A percentile compares a stretch with the other conserved stretches of the same genome.
phyloP scores from a whole-genome alignment of 2,329 filamentous ascomycete genomes.

The Arthroderma sp. region DNA sequence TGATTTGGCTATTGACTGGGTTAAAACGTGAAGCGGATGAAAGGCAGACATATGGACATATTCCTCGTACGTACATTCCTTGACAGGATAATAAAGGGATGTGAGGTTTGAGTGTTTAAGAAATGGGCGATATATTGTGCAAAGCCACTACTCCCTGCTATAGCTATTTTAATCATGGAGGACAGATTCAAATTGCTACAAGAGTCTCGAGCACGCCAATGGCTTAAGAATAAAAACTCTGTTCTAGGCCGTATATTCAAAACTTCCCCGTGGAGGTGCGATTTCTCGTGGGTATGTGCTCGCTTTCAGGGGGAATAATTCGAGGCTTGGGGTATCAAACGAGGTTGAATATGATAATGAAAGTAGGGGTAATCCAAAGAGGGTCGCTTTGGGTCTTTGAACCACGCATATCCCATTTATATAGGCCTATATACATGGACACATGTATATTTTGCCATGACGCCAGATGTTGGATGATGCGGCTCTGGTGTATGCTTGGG shows the following conservation, averaged over 20 bases:
- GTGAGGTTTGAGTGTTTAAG: conserved; percentile 49
- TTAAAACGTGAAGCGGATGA: conserved; percentile 10
- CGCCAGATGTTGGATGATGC: too few relatives aligned
- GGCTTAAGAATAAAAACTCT: too few relatives aligned
- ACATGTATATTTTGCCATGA: background rate
- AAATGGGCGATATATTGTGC: conserved; percentile 47
- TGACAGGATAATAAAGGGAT: conserved; percentile 60
- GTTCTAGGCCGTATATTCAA: too few relatives aligned
- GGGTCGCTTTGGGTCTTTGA: background rate
- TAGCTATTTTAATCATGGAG: conserved; percentile 48
- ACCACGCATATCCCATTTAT: background rate
- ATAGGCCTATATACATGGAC: background rate
- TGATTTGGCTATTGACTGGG: conserved; percentile 24
- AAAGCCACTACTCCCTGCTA: conserved; percentile 50
- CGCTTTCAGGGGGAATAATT: too few relatives aligned
- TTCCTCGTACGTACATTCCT: conserved; percentile 39
- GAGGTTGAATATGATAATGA: too few relatives aligned
- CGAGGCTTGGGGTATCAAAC: too few relatives aligned
- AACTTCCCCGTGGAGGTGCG: too few relatives aligned
- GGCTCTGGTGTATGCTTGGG: too few relatives aligned
- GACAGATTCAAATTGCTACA: background rate
- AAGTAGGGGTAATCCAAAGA: background rate
- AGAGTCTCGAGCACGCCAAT: too few relatives aligned
- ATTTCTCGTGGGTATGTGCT: too few relatives aligned
- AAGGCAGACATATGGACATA: background rate